Evolutionary conservation across 495 filamentous ascomycete species (phyloP).

Genomic region (Penicillium lividum): DNA sequence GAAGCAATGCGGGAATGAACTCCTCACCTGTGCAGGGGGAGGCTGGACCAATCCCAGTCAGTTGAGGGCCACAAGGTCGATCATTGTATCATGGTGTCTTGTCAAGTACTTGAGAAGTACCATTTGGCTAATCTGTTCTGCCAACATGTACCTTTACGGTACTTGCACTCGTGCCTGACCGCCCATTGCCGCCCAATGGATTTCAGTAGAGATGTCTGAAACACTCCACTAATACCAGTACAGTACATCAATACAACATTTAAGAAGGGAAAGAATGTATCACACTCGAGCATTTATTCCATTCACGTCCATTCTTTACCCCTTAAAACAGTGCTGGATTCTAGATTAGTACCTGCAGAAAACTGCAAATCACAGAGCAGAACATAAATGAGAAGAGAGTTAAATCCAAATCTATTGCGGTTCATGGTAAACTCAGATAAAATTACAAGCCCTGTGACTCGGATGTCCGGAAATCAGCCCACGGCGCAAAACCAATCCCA

Average conservation of each 20-base stretch:
- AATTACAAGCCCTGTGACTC: constrained; percentile 44
- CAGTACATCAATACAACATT: background rate
- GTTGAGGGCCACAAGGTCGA: constrained; percentile 14
- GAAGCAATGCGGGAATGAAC: constrained; percentile 23
- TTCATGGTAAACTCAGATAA: constrained; percentile 36
- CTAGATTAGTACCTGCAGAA: constrained; percentile 17
- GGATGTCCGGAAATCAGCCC: constrained; percentile 29
- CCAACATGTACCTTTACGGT: background rate
- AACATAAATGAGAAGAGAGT: constrained; percentile 8
- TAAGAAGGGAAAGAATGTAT: background rate
- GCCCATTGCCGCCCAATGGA: constrained; percentile 17
- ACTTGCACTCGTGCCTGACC: constrained; percentile 17
- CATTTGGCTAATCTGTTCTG: background rate
- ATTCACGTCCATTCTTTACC: background rate
- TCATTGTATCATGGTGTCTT: constrained; percentile 3
- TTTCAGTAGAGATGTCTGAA: constrained; percentile 3
- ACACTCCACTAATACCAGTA: constrained; percentile 2
- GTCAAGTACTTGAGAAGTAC: constrained; percentile 5
- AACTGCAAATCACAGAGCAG: background rate
- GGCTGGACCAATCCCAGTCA: constrained; percentile 32
- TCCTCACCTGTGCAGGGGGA: constrained; percentile 28
- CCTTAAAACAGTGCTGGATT: background rate
- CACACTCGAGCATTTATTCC: background rate
- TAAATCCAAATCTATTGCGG: constrained; percentile 33
- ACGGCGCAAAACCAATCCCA: constrained; percentile 30